phyloP scores from a whole-genome alignment of 2,329 filamentous ascomycete species.

The Magnaporthiopsis rhizophila region DNA sequence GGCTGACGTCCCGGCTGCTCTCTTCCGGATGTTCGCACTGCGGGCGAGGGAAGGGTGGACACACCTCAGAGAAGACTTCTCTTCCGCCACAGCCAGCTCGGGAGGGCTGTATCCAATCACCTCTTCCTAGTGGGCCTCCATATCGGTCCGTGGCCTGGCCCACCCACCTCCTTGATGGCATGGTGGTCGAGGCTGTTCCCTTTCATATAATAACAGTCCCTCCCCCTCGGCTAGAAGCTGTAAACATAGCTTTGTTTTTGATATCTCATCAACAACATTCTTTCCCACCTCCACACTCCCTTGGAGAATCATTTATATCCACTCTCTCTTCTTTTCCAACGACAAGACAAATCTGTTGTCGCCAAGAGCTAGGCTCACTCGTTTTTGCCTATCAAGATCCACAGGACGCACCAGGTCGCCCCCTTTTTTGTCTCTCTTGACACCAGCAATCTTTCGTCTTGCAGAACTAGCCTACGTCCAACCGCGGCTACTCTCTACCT shows the following conservation, averaged over 20 bases:
- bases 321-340: neutral
- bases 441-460: neutral
- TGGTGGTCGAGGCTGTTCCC: neutral
- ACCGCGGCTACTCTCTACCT: neutral
- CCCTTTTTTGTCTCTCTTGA: no score
- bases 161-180: neutral
- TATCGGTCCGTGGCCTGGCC: neutral
- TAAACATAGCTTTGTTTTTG: neutral
- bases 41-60: neutral
- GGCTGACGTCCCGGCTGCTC: neutral
- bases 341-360: neutral
- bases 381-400: neutral
- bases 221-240: neutral
- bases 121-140: neutral
- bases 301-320: neutral
- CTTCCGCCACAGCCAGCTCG: neutral
- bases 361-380: neutral
- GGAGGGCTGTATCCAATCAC: neutral
- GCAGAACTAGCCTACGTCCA: neutral
- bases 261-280: neutral
- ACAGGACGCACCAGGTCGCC: neutral
- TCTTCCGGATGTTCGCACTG: neutral
- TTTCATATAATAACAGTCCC: neutral
- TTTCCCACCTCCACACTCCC: neutral
- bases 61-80: no score